These are phyloP conservation scores for Eremomyces bilateralis DNA, from an alignment of 495 filamentous ascomycete species.

Conservation along the genomic window DNA sequence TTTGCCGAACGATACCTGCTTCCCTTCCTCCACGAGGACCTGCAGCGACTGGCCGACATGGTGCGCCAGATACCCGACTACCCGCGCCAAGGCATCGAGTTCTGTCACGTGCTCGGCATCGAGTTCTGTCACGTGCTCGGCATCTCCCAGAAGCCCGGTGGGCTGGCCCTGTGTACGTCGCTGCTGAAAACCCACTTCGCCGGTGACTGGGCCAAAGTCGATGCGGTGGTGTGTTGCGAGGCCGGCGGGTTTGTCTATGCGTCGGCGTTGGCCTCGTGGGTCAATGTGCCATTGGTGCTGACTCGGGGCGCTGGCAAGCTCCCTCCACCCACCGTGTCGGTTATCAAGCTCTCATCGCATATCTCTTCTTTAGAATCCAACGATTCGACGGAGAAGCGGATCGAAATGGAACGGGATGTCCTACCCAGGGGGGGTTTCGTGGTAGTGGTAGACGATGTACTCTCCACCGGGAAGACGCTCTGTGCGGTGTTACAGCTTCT, in stretches of 20 bases:
- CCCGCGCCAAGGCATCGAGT: too few species aligned
- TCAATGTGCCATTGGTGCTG: constrained; percentile 27
- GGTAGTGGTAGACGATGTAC: constrained; percentile 42
- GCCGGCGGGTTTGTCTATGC: constrained; percentile 36
- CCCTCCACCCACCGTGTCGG: constrained; percentile 33
- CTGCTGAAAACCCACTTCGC: constrained; percentile 27
- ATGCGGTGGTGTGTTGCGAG: constrained; percentile 31
- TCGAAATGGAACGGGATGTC: constrained; percentile 31
- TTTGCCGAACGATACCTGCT: constrained; percentile 28
- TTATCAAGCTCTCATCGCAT: constrained; percentile 28
- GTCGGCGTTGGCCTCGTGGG: constrained; percentile 25
- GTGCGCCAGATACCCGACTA: constrained; percentile 28
- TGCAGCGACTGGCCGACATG: constrained; percentile 30
- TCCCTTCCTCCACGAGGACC: constrained; percentile 27
- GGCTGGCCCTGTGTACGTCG: constrained; percentile 31
- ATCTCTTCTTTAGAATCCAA: constrained; percentile 28
- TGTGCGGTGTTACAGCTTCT: constrained; percentile 34
- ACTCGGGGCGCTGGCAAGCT: constrained; percentile 39
- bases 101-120: too few species aligned
- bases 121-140: too few species aligned
- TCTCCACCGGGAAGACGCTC: constrained; percentile 37
- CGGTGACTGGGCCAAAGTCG: constrained; percentile 27
- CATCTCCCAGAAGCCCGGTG: constrained; percentile 32
- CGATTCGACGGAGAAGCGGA: constrained; percentile 18
- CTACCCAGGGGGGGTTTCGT: constrained; percentile 26